Percentiles rank a stretch among this genome's conserved stretches.
Evolutionary conservation across 805 yeast genomes (phyloP).

Genomic region (Candida insectorum): DNA sequence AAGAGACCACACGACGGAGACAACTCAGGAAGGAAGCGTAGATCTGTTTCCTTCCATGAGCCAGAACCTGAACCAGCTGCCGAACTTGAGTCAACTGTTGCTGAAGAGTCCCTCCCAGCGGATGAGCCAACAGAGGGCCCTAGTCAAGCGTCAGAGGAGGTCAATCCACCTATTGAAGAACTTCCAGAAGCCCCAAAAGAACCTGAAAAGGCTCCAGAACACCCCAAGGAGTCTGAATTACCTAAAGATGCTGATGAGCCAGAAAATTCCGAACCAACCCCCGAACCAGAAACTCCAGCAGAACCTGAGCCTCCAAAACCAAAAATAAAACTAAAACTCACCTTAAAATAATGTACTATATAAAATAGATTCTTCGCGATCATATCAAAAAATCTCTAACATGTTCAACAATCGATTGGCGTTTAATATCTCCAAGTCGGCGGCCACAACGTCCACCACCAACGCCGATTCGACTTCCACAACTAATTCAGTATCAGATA

Average conservation of each 20-base stretch:
- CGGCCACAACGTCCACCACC: conserved; percentile 42
- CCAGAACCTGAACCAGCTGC: neutral
- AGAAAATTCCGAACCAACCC: conserved; percentile 2
- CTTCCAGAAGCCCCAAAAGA: conserved; percentile 1
- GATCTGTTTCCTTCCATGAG: no score
- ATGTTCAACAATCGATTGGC: conserved; percentile 22
- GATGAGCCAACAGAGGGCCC: neutral
- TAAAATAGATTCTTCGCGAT: no score
- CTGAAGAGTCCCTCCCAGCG: neutral
- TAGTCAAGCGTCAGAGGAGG: conserved; percentile 1
- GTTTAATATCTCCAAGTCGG: conserved; percentile 35
- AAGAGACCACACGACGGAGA: no score
- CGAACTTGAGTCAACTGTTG: neutral
- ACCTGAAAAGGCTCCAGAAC: conserved; percentile 1
- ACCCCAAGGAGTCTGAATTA: no score
- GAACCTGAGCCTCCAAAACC: neutral
- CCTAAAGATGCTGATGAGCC: no score
- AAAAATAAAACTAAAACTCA: conserved; percentile 8
- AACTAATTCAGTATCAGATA: neutral
- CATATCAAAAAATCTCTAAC: no score
- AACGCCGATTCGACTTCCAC: conserved; percentile 18
- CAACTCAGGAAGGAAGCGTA: no score
- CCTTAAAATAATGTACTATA: conserved; percentile 3
- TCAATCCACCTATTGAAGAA: conserved; percentile 1
- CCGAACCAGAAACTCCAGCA: no score